Conservation (phyloP, 768 basidiomycete species). For the Baorangia bicolor region DNA sequence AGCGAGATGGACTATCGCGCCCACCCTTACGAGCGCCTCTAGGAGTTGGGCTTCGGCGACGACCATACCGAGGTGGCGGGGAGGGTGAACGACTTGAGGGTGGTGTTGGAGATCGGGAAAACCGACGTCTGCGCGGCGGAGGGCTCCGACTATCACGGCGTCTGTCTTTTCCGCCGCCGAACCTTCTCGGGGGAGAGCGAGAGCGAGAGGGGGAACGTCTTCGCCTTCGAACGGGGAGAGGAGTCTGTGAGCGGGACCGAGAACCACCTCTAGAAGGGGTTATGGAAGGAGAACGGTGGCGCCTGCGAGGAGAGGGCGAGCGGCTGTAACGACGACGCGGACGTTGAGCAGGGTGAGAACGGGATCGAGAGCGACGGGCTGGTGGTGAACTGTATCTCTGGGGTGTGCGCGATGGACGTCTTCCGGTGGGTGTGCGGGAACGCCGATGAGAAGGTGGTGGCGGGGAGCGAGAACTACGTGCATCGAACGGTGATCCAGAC, state of each 20-base stretch:
- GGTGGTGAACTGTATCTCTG: conserved; percentile 35
- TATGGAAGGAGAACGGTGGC: conserved; percentile 33
- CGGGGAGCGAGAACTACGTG: conserved; percentile 40
- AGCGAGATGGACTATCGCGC: conserved; percentile 35
- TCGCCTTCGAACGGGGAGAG: conserved; percentile 39
- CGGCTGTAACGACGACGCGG: conserved; percentile 28
- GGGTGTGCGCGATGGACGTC: conserved; percentile 33
- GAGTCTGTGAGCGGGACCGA: conserved; percentile 44
- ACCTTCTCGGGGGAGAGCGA: conserved; percentile 30
- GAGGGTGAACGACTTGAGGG: conserved; percentile 45
- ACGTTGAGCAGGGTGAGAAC: conserved; percentile 26
- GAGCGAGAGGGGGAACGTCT: conserved; percentile 34
- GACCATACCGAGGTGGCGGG: conserved; percentile 36
- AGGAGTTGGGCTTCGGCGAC: conserved; percentile 47
- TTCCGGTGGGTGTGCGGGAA: conserved; percentile 42
- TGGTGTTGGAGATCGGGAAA: conserved; percentile 47
- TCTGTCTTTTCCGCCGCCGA: conserved; percentile 15
- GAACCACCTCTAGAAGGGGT: conserved; percentile 38
- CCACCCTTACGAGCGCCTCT: conserved; percentile 29
- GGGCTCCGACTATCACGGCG: conserved; percentile 34
- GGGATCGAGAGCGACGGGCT: conserved; percentile 39
- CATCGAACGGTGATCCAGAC: conserved; percentile 35
- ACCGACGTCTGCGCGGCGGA: conserved; percentile 40
- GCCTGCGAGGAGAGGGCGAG: conserved; percentile 28
- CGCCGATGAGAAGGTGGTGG: conserved; percentile 34